Evolutionary conservation across 495 filamentous ascomycete species (phyloP), one percentile per base, ranked within the genome.

Genomic region (Talaromyces nanjingensis): DNA sequence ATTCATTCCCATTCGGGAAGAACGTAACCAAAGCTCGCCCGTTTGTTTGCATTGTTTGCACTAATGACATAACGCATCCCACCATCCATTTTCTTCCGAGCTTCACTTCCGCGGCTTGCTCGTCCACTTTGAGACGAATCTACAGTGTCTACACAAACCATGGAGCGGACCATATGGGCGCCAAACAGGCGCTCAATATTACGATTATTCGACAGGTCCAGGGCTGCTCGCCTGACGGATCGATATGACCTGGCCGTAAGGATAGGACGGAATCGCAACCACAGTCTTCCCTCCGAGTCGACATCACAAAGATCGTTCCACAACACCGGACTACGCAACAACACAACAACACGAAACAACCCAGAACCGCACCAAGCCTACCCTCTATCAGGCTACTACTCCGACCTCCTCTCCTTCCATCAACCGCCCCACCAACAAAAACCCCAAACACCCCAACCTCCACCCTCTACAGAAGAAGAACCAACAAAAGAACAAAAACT

Each of bases 41-140:
- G 27, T 59, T 9, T 68, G 76, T 79, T 79, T 79, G 77, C 70
- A 66, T 6, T 71, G 73, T 75, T 77, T 79, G 77, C 74, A 73
- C 27, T 29, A 66, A 75, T 76, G 74, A 75, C 74, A 65, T 74
- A 73, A 76, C 58, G 64, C 55, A 47, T 59, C 45, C 65, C 27
- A 59, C 60, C 59, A 29, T 9, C 11, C 31, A 24, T 24, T 60
- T 60, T 31, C 39, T 25, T 60, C 39, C 33, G 18, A 20, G 12
- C 56, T 18, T 33, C 14, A 34, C 31, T 37, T 60, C 59, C 60
- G 60, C 42, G 60, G 60, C 45, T 52, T 59, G 34, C 8, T 14
- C 4, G 18, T 47, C 49, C 4, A 6, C 3, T 29, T 60, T n/a
- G n/a, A 9, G 25, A 52, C 16, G 33, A 33, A 8, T 7, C 1